A percentile compares a stretch with the other conserved stretches of the same genome.
These are phyloP conservation scores for Chlamydomonas schloesseri DNA, from an alignment of 139 green algal species.

Conservation along the genomic window DNA sequence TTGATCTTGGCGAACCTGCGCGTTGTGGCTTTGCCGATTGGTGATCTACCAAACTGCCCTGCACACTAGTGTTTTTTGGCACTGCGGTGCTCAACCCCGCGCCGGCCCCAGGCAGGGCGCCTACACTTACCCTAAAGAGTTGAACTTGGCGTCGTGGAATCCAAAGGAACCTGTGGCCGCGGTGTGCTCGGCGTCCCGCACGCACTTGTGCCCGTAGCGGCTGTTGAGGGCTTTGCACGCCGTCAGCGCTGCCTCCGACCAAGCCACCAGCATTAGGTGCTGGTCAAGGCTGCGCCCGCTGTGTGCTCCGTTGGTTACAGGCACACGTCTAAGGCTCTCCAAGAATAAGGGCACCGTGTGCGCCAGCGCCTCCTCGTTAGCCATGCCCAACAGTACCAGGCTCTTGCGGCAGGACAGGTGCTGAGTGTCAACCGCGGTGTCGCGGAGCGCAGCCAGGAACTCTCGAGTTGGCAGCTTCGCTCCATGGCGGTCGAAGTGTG, in stretches of 20 bases:
- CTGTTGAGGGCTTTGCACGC: background rate
- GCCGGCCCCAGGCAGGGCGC: no score
- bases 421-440: background rate
- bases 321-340: background rate
- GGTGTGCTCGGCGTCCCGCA: conserved; percentile 17
- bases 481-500: background rate
- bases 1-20: conserved; percentile 41
- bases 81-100: no score
- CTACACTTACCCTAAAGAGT: conserved; percentile 17
- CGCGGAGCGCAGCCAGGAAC: background rate
- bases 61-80: no score
- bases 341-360: conserved; percentile 18
- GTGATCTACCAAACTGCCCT: no score
- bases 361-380: conserved; percentile 16
- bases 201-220: conserved; percentile 14
- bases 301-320: background rate
- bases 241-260: background rate
- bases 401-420: conserved; percentile 18
- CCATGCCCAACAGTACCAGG: conserved; percentile 27
- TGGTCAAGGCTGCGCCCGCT: background rate
- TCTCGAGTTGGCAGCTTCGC: background rate
- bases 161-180: background rate
- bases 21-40: no score
- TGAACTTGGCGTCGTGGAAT: conserved; percentile 26
- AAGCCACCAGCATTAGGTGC: conserved; percentile 14